These are phyloP conservation scores for Huntiella savannae DNA, from an alignment of 2,329 filamentous ascomycete species.

Conservation along the genomic window DNA sequence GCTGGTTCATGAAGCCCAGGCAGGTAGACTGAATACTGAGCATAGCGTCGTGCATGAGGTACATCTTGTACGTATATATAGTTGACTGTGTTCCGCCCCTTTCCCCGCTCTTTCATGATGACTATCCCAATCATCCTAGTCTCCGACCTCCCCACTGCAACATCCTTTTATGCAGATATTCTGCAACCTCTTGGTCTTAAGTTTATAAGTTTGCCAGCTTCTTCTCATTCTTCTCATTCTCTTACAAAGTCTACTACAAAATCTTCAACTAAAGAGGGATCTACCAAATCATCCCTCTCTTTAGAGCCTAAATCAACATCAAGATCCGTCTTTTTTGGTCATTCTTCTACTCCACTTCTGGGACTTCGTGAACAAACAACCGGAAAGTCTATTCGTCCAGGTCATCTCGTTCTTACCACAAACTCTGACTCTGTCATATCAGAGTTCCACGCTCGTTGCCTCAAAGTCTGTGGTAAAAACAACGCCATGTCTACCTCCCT, in stretches of 20 bases:
- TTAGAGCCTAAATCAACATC: not conserved
- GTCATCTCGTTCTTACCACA: conserved; percentile 5
- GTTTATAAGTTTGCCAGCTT: conserved; percentile 23
- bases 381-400: conserved; percentile 1
- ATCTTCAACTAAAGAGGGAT: not conserved
- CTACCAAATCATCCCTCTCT: not conserved
- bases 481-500: conserved; percentile 1
- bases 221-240: not conserved
- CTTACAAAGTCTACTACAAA: no score
- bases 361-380: not conserved
- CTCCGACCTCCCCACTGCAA: conserved; percentile 56
- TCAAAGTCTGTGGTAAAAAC: not conserved
- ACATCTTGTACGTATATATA: conserved; percentile 1
- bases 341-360: conserved; percentile 3
- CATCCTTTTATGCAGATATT: conserved; percentile 67
- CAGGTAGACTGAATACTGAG: no score
- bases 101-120: conserved; percentile 17
- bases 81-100: not conserved
- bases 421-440: conserved; percentile 1
- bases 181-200: conserved; percentile 60
- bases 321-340: conserved; percentile 3
- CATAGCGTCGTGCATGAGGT: not conserved
- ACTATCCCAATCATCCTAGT: conserved; percentile 39
- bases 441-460: conserved; percentile 1
- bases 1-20: no score